Evolutionary conservation across 306 rosid species (phyloP), one percentile per base, ranked within the genome.

Genomic region (Trichosanthes cucumerina): DNA sequence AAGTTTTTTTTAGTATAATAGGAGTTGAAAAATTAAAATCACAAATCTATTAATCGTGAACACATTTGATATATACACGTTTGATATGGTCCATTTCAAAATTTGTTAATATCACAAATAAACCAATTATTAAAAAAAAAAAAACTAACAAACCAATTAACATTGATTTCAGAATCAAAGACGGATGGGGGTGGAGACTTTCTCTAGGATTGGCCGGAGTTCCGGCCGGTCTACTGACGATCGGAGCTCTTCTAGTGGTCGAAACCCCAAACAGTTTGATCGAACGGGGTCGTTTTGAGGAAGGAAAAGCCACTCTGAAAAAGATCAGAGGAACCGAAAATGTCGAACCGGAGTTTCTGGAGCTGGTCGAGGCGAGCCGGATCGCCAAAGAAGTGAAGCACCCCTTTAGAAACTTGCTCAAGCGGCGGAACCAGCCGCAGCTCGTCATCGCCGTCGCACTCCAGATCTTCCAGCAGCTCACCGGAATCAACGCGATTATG

Each of bases 401-500:
- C 73, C 98, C 98, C 0, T 92, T 94, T 63, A 85, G 89, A 58
- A 92, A 92, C 75, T 84, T 94, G 16, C 81, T 94, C 65, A 77
- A 85, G 50, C 92, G 89, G 6, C 80, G 79, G 9, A 94, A 90
- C 80, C 86, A 90, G 3, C 98, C 98, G 14, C 98, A 89, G 50
- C 87, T 94, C 0, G 12, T 92, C 80, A 92, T 94, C 75, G 87
- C 97, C 14, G 79, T 89, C n/a, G 81, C 89, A 26, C 62, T 94
- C 8, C 91, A 94, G 96, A 79, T 95, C 41, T 95, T 95, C 89
- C 98, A 95, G 75, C 97, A 92, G 86, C 80, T 79, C 56, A 95
- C 98, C 0, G 98, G 98, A 13, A 93, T 93, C 88, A 93, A 93
- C n/a, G 98, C 97, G 0, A 93, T 93, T 34, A 92, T 92, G 97